phyloP scores from a whole-genome alignment of 495 filamentous ascomycete species.

The Penicillium roqueforti region DNA sequence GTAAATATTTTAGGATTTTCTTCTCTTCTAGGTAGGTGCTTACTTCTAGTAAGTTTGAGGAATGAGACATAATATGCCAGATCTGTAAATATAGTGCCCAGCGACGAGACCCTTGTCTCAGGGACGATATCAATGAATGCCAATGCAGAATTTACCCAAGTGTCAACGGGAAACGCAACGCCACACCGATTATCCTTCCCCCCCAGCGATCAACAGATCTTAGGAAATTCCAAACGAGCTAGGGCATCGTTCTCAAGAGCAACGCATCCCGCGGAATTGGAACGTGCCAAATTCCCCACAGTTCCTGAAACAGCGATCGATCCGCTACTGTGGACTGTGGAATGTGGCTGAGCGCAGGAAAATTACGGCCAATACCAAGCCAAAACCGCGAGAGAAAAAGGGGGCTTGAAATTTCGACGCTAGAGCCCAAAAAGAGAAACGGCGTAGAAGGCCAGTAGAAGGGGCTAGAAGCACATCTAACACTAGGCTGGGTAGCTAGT shows the following conservation, averaged over 20 bases:
- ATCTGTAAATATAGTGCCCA: background rate
- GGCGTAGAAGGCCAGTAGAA: constrained; percentile 5
- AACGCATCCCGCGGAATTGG: constrained; percentile 13
- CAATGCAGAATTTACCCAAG: background rate
- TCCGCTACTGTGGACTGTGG: constrained; percentile 3
- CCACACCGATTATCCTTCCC: background rate
- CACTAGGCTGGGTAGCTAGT: background rate
- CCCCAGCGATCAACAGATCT: background rate
- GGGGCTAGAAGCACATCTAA: constrained; percentile 2
- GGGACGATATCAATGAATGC: background rate
- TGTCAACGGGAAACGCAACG: background rate
- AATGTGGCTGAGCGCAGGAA: constrained; percentile 21
- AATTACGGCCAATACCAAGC: constrained; percentile 1
- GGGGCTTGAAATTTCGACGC: background rate
- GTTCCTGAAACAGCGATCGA: constrained; percentile 27
- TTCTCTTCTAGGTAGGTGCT: background rate
- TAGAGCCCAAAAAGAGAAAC: constrained; percentile 10
- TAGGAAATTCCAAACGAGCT: background rate
- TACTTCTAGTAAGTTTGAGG: background rate
- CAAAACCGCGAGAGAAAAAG: constrained; percentile 5
- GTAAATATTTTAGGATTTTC: background rate
- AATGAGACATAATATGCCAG: background rate
- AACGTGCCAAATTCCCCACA: constrained; percentile 26
- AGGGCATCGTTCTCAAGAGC: background rate
- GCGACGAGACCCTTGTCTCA: too few relatives aligned